Evolutionary conservation across 371 early-diverging fungal genomes (phyloP).

Genomic region (Mucor lusitanicus): DNA sequence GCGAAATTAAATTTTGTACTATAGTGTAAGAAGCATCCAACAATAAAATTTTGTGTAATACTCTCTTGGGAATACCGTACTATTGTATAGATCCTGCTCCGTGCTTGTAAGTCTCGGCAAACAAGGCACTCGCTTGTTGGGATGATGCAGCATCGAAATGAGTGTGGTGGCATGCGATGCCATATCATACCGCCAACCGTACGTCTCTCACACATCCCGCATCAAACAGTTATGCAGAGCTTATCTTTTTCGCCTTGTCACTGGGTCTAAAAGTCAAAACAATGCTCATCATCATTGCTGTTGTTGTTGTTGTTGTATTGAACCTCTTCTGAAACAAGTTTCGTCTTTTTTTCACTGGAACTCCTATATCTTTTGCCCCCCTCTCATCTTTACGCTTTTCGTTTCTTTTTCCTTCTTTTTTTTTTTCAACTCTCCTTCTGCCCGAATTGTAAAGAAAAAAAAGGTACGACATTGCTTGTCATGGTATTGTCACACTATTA

Average conservation of each 20-base stretch:
- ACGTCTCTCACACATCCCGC: too few species aligned
- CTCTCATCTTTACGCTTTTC: neutral
- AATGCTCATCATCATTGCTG: neutral
- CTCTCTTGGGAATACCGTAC: neutral
- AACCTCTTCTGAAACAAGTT: neutral
- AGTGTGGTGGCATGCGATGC: too few species aligned
- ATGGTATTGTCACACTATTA: neutral
- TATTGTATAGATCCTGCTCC: neutral
- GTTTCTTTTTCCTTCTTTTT: neutral
- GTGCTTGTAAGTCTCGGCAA: neutral
- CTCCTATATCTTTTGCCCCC: neutral
- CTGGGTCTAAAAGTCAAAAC: neutral
- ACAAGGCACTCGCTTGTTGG: too few species aligned
- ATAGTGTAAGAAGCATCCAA: neutral
- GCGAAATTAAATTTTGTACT: neutral
- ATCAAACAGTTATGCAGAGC: neutral
- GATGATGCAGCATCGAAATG: too few species aligned
- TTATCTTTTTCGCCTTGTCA: neutral
- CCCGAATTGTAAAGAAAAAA: neutral
- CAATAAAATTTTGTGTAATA: neutral
- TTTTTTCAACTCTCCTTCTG: neutral
- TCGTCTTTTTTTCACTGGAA: conserved; percentile 5
- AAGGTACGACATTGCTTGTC: neutral
- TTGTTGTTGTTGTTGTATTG: neutral
- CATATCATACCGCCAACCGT: too few species aligned